phyloP scores from a whole-genome alignment of 129 eudicot species.

The Tagetes patula region DNA sequence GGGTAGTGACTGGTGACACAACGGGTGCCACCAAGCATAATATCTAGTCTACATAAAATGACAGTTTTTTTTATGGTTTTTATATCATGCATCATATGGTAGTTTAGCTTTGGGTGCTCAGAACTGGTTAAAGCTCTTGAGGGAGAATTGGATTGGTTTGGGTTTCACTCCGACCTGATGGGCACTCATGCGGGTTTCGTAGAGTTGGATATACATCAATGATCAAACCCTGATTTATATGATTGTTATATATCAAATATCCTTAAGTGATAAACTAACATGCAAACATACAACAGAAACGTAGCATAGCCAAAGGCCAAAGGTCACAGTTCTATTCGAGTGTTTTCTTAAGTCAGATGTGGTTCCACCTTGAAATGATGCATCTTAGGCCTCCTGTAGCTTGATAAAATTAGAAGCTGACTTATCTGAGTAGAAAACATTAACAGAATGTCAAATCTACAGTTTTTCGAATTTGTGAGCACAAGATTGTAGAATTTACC shows the following conservation, averaged over 20 bases:
- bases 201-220: not conserved
- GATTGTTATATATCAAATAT: not conserved
- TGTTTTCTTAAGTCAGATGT: not conserved
- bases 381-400: not conserved
- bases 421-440: constrained; percentile 7
- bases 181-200: not conserved
- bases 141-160: not conserved
- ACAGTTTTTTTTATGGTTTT: too few species aligned
- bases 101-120: too few species aligned
- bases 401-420: not conserved
- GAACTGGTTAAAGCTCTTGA: not conserved
- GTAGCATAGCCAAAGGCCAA: not conserved
- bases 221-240: too few species aligned
- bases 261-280: not conserved
- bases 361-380: not conserved
- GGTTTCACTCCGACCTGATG: not conserved
- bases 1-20: too few species aligned
- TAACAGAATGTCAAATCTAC: not conserved
- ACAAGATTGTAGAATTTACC: not conserved
- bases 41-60: too few species aligned
- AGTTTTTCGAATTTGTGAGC: not conserved
- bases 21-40: too few species aligned
- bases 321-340: not conserved
- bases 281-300: not conserved
- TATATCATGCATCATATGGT: too few species aligned